Conservation (phyloP, 2,329 filamentous ascomycete species). For the Pestalotiopsis sp. region DNA sequence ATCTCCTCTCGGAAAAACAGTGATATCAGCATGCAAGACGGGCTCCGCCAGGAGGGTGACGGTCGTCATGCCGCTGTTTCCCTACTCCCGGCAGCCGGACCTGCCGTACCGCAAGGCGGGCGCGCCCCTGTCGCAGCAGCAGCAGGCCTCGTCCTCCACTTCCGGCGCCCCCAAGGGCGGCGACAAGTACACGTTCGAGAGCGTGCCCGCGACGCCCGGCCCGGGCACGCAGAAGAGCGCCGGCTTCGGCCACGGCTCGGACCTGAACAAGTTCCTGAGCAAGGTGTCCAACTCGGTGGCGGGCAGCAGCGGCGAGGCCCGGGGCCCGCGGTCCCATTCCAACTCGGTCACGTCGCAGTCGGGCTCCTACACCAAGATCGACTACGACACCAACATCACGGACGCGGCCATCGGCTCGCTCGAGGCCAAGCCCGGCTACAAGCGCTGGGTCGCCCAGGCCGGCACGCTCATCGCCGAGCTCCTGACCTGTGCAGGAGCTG, state of each 20-base stretch:
- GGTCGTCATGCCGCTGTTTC: slow-evolving; percentile 91
- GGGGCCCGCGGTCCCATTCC: slow-evolving; percentile 38
- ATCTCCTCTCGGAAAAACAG: slow-evolving; percentile 17
- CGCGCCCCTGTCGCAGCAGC: slow-evolving; percentile 77
- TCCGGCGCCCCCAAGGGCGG: slow-evolving; percentile 39
- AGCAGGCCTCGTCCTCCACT: slow-evolving; percentile 34
- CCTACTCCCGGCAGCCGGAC: slow-evolving; percentile 94
- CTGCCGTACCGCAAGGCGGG: slow-evolving; percentile 96
- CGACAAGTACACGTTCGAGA: slow-evolving; percentile 85
- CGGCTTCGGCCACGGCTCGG: slow-evolving; percentile 68
- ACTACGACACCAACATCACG: slow-evolving; percentile 63
- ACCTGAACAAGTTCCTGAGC: slow-evolving; percentile 75
- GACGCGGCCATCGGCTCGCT: slow-evolving; percentile 53
- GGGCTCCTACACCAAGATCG: slow-evolving; percentile 63
- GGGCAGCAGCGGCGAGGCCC: slow-evolving; percentile 42
- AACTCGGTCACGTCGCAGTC: slow-evolving; percentile 42
- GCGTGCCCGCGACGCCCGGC: slow-evolving; percentile 82
- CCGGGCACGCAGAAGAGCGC: slow-evolving; percentile 70
- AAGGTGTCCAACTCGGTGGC: slow-evolving; percentile 49
- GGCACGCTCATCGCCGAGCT: slow-evolving; percentile 94
- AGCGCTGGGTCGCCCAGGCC: slow-evolving; percentile 97
- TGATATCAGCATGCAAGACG: slow-evolving; percentile 96
- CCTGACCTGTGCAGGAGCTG: slow-evolving; percentile 90
- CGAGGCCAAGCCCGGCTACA: slow-evolving; percentile 88
- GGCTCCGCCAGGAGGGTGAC: slow-evolving; percentile 92